These are phyloP conservation scores for Fusarium staphyleae DNA, from an alignment of 2,329 filamentous ascomycete genomes.

Conservation along the genomic window DNA sequence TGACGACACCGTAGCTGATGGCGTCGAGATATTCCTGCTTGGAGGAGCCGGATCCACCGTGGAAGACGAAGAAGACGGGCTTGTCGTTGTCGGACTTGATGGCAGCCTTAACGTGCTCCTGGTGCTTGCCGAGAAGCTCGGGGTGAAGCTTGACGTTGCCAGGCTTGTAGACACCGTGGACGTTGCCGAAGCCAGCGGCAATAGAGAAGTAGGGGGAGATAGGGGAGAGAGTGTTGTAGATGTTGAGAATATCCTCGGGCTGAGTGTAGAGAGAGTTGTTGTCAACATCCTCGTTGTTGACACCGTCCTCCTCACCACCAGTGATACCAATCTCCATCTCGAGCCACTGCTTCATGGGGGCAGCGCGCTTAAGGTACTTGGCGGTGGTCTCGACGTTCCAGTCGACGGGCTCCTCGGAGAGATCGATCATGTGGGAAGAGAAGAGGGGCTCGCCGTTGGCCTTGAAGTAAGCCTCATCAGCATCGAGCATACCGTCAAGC, in stretches of 20 bases:
- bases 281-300: constrained; percentile 98
- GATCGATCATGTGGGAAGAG: constrained; percentile 98
- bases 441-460: constrained; percentile 89
- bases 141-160: constrained; percentile 97
- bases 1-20: constrained; percentile 93
- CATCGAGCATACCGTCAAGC: constrained; percentile 95
- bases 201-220: constrained; percentile 98
- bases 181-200: constrained; percentile 97
- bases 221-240: constrained; percentile 83
- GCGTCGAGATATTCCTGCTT: constrained; percentile 91
- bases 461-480: constrained; percentile 96
- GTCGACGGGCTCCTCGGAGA: constrained; percentile 89
- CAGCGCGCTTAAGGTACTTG: constrained; percentile 91
- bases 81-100: constrained; percentile 75
- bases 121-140: constrained; percentile 96
- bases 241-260: constrained; percentile 92
- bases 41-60: constrained; percentile 91
- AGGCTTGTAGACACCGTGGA: constrained; percentile 99
- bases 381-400: constrained; percentile 93
- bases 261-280: constrained; percentile 98
- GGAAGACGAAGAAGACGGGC: constrained; percentile 99
- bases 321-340: constrained; percentile 94
- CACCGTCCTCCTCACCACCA: constrained; percentile 95
- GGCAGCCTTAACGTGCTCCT: constrained; percentile 87
- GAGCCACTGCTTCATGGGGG: constrained; percentile 98